Evolutionary conservation across 495 filamentous ascomycete species (phyloP), one percentile per base, ranked within the genome.

Genomic region (Neurospora discreta): DNA sequence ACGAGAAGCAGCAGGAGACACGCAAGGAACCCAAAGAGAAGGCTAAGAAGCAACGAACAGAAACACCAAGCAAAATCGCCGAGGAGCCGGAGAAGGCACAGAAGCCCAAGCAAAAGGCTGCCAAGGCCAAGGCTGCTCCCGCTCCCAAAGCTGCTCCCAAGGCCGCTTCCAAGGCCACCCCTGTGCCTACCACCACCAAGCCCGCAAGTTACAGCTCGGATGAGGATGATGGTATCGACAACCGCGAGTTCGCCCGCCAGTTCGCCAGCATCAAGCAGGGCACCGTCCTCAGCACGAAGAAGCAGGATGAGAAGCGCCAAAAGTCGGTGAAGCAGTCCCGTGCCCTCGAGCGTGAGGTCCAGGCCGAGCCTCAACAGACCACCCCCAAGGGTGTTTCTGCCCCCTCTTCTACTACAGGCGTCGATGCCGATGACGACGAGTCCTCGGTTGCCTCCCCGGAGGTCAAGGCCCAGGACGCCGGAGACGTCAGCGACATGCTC

Each of bases 401-500:
- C 23, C 84, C 87, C 5, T 92, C 91, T 8, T 97, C 93, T 3
- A 91, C 91, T 26, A 87, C 90, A 44, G 92, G 90, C 23, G 91
- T 85, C 9, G 93, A 97, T 80, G 93, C 90, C 18, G 93, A 95
- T 79, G 93, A 93, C 77, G 91, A 93, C 75, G 85, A 91, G 71
- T 93, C 92, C 10, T 81, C 89, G 13, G 79, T 84, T 60, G 84
- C 83, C 68, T 93, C 91, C 36, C 90, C 91, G 68, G 82, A 83
- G 10, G 76, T 90, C 26, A 75, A 70, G 65, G 86, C 91, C 33
- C 86, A 82, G 30, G 80, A 84, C 65, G 76, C 80, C 44, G 86
- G 85, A 20, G 92, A 89, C 75, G 87, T 96, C 65, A 90, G 90
- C 68, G 93, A 97, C 79, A 97, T 97, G 93, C 88, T 97, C 26